Evolutionary conservation across 169 alveolate genomes (phyloP), one percentile per base, ranked within the genome.

Genomic region (Condylostoma magnum): DNA sequence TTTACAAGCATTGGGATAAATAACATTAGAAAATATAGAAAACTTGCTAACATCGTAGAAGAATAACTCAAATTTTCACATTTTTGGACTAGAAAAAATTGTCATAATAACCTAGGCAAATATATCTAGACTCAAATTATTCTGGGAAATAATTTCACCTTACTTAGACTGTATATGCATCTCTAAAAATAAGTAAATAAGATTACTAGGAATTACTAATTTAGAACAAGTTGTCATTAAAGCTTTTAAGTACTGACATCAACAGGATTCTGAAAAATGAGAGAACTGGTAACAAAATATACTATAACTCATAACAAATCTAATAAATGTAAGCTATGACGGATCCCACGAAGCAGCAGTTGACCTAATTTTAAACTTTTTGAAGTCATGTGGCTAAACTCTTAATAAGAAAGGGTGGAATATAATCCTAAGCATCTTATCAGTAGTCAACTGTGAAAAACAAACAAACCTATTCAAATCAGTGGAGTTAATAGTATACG

Each of bases 1-100:
- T 4, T 36, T 80, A 18, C 36, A 70, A 5, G 60, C 84, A 1
- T 44, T 80, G 5, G 83, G 87, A 0, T 51, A 79, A 37, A 37
- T 79, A 0, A 73, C 86, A 6, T 60, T 79, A 25, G 77, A 73
- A 22, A 66, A 53, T 10, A 50, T 79, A 43, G 86, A 79, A 66
- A 69, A 67, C 25, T 28, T 69, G 3, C 25, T 43, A 33, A 44
- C 78, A 44, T 15, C 34, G 2, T 44, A 67, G 10, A 55, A 70
- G 37, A n/a, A 20, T 25, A 22, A 28, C 12, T 25, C 28, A 2
- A 30, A 10, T 12, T 25, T 28, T 6, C 43, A 47, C 18, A 31
- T 66, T 10, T 66, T 66, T 47, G 63, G 75, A 6, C 25, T 66
- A 2, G 63, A 41, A n/a, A 66, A 47, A 47, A 25, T 66, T n/a